These are phyloP conservation scores for Solanum dulcamara DNA, from an alignment of 257 asterid genomes.

Conservation along the genomic window DNA sequence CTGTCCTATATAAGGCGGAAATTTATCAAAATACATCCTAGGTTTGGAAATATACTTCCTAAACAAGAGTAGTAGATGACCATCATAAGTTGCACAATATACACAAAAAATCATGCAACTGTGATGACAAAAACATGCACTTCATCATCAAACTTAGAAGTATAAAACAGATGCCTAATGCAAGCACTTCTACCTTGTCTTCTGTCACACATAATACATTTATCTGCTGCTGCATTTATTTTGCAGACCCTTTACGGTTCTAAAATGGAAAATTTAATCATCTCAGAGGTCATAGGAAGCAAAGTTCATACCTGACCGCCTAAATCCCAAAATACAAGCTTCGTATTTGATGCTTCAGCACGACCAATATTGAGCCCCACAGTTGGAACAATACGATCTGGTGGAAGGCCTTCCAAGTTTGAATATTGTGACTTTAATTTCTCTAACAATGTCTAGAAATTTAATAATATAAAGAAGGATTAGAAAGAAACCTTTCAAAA, in stretches of 20 bases:
- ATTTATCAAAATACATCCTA: neutral
- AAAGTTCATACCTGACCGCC: conserved; percentile 79
- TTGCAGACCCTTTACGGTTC: neutral
- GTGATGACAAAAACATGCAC: neutral
- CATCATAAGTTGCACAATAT: neutral
- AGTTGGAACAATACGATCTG: conserved; percentile 89
- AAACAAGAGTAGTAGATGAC: neutral
- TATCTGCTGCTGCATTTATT: neutral
- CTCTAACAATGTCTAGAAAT: conserved; percentile 73
- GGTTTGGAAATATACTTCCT: no score
- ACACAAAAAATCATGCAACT: neutral
- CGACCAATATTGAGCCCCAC: conserved; percentile 94
- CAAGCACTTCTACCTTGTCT: neutral
- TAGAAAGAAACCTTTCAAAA: neutral
- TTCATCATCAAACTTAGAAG: conserved; percentile 1
- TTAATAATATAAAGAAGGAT: neutral
- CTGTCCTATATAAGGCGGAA: neutral
- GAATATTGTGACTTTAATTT: conserved; percentile 75
- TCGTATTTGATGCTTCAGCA: conserved; percentile 58
- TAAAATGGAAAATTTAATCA: neutral
- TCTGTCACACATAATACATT: neutral
- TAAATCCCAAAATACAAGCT: conserved; percentile 94
- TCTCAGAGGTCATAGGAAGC: neutral
- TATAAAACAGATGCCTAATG: neutral
- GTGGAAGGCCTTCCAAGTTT: conserved; percentile 78